Evolutionary conservation across 2,329 filamentous ascomycete genomes (phyloP).

Genomic region (Xylaria sp.): DNA sequence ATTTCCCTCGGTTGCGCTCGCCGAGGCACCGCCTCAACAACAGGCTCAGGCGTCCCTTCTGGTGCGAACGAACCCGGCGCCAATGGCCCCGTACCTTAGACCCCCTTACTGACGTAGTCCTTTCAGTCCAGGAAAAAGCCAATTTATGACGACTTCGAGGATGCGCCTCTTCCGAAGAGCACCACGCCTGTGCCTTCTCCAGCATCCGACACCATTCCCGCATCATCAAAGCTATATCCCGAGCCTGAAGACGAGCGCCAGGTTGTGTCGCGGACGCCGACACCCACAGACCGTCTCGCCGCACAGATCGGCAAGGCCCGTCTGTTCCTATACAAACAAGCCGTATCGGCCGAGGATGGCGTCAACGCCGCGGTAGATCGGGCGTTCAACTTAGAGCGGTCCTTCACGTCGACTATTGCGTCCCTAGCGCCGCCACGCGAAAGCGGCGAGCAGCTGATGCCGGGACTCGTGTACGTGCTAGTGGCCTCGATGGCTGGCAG

Average conservation of each 20-base stretch:
- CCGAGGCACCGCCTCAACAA: constrained; percentile 51
- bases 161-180: constrained; percentile 41
- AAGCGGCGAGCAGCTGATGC: constrained; percentile 86
- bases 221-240: constrained; percentile 37
- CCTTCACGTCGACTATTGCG: constrained; percentile 87
- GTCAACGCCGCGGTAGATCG: constrained; percentile 83
- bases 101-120: constrained; percentile 7
- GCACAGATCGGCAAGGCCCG: constrained; percentile 80
- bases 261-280: constrained; percentile 57
- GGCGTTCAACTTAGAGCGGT: constrained; percentile 84
- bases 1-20: constrained; percentile 47
- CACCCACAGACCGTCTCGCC: constrained; percentile 89
- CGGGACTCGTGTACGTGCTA: constrained; percentile 88
- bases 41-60: constrained; percentile 30
- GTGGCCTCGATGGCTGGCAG: constrained; percentile 94
- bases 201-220: constrained; percentile 43
- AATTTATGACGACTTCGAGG: constrained; percentile 78
- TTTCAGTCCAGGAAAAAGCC: constrained; percentile 62
- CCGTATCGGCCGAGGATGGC: constrained; percentile 75
- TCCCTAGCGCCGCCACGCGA: constrained; percentile 85
- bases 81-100: constrained; percentile 8
- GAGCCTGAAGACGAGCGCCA: constrained; percentile 37
- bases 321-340: constrained; percentile 78
- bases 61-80: constrained; percentile 12
- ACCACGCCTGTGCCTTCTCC: constrained; percentile 39